phyloP scores from a whole-genome alignment of 371 early-diverging fungal species.

The Zychaea mexicana region DNA sequence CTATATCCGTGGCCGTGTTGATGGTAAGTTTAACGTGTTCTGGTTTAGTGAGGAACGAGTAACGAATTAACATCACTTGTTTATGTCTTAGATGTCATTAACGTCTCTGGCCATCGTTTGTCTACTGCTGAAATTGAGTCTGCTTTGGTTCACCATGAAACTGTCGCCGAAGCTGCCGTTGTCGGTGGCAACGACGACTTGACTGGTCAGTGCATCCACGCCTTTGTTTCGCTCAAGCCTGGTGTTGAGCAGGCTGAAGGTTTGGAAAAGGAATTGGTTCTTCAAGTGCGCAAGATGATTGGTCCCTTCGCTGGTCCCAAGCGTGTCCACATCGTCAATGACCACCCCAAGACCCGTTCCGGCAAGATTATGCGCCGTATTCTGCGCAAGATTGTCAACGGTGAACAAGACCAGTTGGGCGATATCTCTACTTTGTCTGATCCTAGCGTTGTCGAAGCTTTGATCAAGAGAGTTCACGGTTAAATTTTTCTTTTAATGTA shows the following conservation, averaged over 20 bases:
- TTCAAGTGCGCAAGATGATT: constrained; percentile 86
- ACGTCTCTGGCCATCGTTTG: constrained; percentile 97
- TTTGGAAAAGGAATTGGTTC: constrained; percentile 65
- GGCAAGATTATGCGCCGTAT: constrained; percentile 98
- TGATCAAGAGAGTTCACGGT: constrained; percentile 17
- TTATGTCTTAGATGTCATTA: constrained; percentile 78
- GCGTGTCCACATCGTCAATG: constrained; percentile 79
- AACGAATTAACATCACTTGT: background rate
- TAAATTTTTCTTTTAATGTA: no score
- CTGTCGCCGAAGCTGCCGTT: constrained; percentile 94
- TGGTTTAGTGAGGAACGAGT: background rate
- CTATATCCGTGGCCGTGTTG: constrained; percentile 94
- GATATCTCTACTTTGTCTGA: constrained; percentile 90
- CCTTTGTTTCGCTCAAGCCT: constrained; percentile 75
- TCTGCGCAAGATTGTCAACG: constrained; percentile 88
- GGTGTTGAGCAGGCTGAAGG: constrained; percentile 36
- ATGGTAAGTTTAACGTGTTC: constrained; percentile 45
- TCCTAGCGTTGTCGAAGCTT: constrained; percentile 40
- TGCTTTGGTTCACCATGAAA: constrained; percentile 73
- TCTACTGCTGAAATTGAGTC: constrained; percentile 97
- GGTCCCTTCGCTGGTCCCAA: constrained; percentile 96
- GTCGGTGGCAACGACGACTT: constrained; percentile 92
- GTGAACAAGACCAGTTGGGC: constrained; percentile 85
- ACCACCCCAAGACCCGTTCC: constrained; percentile 96
- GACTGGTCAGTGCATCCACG: constrained; percentile 87